Percentiles rank a stretch among this genome's conserved stretches.
phyloP scores from a whole-genome alignment of 257 asterid genomes.

The Paulownia fortunei region DNA sequence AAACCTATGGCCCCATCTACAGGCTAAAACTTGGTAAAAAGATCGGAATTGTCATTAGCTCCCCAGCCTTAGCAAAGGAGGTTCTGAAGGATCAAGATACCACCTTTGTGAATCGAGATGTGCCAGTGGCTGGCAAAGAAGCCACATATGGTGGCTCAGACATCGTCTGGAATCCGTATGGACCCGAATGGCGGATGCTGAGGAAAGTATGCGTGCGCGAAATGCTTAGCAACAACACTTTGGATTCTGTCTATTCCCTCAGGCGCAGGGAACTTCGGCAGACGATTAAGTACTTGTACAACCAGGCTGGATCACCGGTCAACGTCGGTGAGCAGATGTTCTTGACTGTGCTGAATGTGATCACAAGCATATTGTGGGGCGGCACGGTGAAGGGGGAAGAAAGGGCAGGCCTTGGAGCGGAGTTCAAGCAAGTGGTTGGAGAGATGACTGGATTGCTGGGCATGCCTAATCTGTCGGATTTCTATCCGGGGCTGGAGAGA shows the following conservation, averaged over 20 bases:
- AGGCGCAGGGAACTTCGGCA: slow-evolving; percentile 57
- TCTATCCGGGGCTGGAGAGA: slow-evolving; percentile 64
- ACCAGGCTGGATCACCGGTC: slow-evolving; percentile 45
- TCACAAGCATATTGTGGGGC: slow-evolving; percentile 85
- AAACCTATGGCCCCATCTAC: slow-evolving; percentile 61
- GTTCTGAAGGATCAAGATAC: slow-evolving; percentile 73
- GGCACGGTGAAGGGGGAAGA: slow-evolving; percentile 62
- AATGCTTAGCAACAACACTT: slow-evolving; percentile 55
- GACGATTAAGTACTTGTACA: slow-evolving; percentile 45
- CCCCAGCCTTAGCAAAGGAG: slow-evolving; percentile 57
- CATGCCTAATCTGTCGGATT: slow-evolving; percentile 67
- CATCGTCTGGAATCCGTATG: slow-evolving; percentile 75
- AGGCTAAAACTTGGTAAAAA: slow-evolving; percentile 62
- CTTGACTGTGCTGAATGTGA: slow-evolving; percentile 68
- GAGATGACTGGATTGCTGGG: slow-evolving; percentile 62
- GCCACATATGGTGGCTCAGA: slow-evolving; percentile 70
- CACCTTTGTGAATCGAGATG: slow-evolving; percentile 74
- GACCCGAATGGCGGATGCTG: slow-evolving; percentile 81
- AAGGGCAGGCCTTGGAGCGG: slow-evolving; percentile 58
- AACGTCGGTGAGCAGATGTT: slow-evolving; percentile 73
- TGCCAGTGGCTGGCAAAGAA: slow-evolving; percentile 64
- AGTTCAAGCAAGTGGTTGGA: slow-evolving; percentile 60
- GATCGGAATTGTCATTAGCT: slow-evolving; percentile 57
- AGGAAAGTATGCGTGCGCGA: slow-evolving; percentile 67
- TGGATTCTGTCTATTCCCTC: slow-evolving; percentile 61